These are phyloP conservation scores for Backusella psychrophila DNA, from an alignment of 192 early-diverging fungal species.

Conservation along the genomic window DNA sequence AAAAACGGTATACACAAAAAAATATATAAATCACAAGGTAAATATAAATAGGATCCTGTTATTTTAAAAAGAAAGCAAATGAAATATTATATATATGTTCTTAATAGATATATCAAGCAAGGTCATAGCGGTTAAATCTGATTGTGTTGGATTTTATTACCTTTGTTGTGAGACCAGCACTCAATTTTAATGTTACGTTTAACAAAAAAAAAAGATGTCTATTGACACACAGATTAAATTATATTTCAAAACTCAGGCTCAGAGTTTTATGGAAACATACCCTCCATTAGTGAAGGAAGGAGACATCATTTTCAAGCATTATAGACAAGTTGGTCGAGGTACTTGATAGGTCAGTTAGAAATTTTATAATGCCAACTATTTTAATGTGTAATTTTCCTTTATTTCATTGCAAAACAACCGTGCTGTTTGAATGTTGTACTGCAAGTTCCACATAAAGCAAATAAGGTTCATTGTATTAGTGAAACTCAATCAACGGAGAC, in stretches of 20 bases:
- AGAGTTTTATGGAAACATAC: background rate
- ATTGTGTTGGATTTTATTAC: background rate
- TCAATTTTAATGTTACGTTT: background rate
- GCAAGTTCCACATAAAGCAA: background rate
- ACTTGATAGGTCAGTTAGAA: background rate
- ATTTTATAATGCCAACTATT: background rate
- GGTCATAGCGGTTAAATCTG: too few relatives aligned
- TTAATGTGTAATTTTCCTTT: background rate
- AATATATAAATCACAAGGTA: too few relatives aligned
- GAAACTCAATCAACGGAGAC: background rate
- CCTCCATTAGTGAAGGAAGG: background rate
- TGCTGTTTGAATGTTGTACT: background rate
- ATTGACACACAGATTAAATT: background rate
- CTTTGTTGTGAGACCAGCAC: background rate
- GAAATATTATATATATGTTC: too few relatives aligned
- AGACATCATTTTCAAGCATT: background rate
- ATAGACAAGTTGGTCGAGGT: too few relatives aligned
- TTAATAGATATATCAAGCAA: too few relatives aligned
- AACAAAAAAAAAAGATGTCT: background rate
- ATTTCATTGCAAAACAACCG: background rate
- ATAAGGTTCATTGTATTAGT: background rate
- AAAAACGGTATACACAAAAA: too few relatives aligned
- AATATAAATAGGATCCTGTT: too few relatives aligned
- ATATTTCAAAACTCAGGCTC: background rate
- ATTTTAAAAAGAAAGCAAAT: too few relatives aligned